Evolutionary conservation across 2,329 filamentous ascomycete genomes (phyloP).

Genomic region (Sordariomycetes sp.): DNA sequence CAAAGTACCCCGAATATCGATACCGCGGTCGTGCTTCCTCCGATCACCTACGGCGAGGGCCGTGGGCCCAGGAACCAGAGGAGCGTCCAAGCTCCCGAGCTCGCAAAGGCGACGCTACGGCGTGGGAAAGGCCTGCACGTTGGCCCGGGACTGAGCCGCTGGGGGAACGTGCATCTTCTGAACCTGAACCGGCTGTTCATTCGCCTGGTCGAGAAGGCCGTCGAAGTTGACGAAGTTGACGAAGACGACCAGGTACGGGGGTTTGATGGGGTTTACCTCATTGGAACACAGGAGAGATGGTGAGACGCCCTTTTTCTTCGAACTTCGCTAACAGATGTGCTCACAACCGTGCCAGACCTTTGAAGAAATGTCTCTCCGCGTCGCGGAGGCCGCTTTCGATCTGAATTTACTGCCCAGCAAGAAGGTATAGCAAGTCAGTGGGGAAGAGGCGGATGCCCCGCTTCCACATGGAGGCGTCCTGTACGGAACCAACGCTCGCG

Average conservation of each 20-base stretch:
- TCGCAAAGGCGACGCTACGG: slow-evolving; percentile 25
- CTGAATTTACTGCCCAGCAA: not conserved
- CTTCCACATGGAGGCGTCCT: not conserved
- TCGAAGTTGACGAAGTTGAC: slow-evolving; percentile 43
- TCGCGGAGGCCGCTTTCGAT: not conserved
- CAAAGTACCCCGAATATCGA: slow-evolving; percentile 20
- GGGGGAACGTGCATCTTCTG: slow-evolving; percentile 38
- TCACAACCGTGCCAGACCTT: not conserved
- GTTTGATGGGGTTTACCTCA: not conserved
- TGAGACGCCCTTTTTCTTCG: not conserved
- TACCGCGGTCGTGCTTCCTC: slow-evolving; percentile 32
- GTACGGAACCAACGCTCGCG: not conserved
- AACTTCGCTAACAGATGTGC: not conserved
- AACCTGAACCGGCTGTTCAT: slow-evolving; percentile 31
- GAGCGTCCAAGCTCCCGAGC: slow-evolving; percentile 32
- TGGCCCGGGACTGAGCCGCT: slow-evolving; percentile 28
- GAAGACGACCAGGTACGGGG: not conserved
- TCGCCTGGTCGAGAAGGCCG: slow-evolving; percentile 32
- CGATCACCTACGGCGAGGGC: slow-evolving; percentile 37
- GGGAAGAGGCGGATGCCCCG: not conserved
- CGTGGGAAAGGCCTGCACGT: slow-evolving; percentile 29
- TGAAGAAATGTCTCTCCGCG: not conserved
- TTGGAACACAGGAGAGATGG: not conserved
- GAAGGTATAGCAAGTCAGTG: not conserved
- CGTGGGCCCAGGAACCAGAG: slow-evolving; percentile 32